These are phyloP conservation scores for Alnus glutinosa DNA, from an alignment of 306 rosid genomes.

Conservation along the genomic window DNA sequence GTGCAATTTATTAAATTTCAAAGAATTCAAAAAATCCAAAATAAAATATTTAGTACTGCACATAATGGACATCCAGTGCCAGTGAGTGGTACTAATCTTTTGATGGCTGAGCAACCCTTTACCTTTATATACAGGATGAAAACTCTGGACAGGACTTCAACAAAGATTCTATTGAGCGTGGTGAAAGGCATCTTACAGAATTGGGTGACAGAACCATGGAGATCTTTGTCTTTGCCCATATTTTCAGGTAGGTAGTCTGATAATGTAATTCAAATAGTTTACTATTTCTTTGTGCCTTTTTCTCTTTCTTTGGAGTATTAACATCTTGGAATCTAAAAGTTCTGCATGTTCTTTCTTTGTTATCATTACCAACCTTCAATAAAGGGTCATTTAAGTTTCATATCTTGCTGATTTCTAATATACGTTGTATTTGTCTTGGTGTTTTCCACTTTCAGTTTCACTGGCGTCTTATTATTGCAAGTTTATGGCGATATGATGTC, in stretches of 20 bases:
- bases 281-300: background rate
- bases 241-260: slow-evolving; percentile 61
- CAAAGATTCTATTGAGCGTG: slow-evolving; percentile 93
- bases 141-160: slow-evolving; percentile 92
- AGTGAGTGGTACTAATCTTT: background rate
- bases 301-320: background rate
- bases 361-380: background rate
- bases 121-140: slow-evolving; percentile 62
- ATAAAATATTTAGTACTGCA: background rate
- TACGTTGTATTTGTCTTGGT: background rate
- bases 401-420: background rate
- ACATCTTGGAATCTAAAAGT: background rate
- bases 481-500: background rate
- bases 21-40: background rate
- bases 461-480: background rate
- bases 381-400: background rate
- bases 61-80: background rate
- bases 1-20: background rate
- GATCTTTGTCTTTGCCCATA: slow-evolving; percentile 95
- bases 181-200: slow-evolving; percentile 95
- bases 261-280: background rate
- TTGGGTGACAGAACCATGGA: slow-evolving; percentile 97
- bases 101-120: slow-evolving; percentile 23
- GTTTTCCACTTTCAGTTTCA: background rate
- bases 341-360: background rate